Percentiles rank a stretch among this genome's conserved stretches.
Evolutionary conservation across 1,139 yeast genomes (phyloP).

Genomic region (Arxiozyma bovina): DNA sequence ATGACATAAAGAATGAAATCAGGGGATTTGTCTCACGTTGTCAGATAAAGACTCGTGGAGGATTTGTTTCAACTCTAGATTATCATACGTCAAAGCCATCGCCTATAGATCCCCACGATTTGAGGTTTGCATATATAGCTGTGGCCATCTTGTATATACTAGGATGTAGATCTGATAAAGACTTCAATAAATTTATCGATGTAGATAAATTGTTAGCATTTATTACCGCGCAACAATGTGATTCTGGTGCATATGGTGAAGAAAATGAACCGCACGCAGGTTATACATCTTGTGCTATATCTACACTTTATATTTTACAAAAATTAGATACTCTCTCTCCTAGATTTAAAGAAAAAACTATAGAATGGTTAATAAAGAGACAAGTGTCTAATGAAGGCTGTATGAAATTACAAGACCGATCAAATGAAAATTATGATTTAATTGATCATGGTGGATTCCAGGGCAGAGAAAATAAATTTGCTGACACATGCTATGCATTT

Average conservation of each 20-base stretch:
- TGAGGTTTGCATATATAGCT: slow-evolving; percentile 72
- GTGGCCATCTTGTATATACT: slow-evolving; percentile 50
- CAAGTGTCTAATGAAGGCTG: slow-evolving; percentile 38
- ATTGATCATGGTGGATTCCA: slow-evolving; percentile 67
- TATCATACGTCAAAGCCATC: slow-evolving; percentile 23
- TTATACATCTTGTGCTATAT: slow-evolving; percentile 75
- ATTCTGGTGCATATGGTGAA: slow-evolving; percentile 63
- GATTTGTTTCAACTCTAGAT: slow-evolving; percentile 45
- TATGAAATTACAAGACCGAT: slow-evolving; percentile 26
- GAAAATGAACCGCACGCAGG: slow-evolving; percentile 81
- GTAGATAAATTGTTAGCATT: slow-evolving; percentile 34
- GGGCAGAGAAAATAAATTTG: slow-evolving; percentile 76
- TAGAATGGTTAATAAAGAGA: slow-evolving; percentile 54
- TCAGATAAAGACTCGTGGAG: slow-evolving; percentile 38
- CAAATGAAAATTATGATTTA: slow-evolving; percentile 24
- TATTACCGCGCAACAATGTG: slow-evolving; percentile 38
- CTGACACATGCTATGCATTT: slow-evolving; percentile 88
- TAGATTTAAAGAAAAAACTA: slow-evolving; percentile 32
- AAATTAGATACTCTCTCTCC: slow-evolving; percentile 19
- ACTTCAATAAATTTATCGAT: slow-evolving; percentile 38
- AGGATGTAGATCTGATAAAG: slow-evolving; percentile 24
- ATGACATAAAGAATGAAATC: slow-evolving; percentile 11
- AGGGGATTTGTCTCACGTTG: slow-evolving; percentile 20
- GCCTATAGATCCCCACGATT: slow-evolving; percentile 59
- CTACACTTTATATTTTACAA: slow-evolving; percentile 45